Percentiles rank a stretch among this genome's conserved stretches.
These are phyloP conservation scores for Xylariaceae sp. DNA, from an alignment of 2,329 filamentous ascomycete genomes.

Conservation along the genomic window DNA sequence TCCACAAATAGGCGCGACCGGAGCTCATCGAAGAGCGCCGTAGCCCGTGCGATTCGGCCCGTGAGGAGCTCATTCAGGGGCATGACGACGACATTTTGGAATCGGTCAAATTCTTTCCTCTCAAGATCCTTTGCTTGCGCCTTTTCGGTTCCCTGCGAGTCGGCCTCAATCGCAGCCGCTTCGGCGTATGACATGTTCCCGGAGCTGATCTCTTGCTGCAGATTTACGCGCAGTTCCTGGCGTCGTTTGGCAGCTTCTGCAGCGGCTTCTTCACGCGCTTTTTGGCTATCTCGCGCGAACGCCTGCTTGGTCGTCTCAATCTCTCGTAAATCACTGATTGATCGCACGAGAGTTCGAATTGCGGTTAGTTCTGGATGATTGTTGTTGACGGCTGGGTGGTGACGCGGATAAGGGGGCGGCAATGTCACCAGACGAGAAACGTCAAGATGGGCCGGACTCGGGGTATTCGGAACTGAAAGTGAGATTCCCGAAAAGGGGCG, in stretches of 20 bases:
- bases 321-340: constrained; percentile 68
- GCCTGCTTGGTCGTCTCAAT: constrained; percentile 62
- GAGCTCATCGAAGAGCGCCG: constrained; percentile 71
- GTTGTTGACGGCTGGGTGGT: constrained; percentile 94
- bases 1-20: constrained; percentile 67
- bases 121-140: constrained; percentile 65
- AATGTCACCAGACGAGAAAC: constrained; percentile 89
- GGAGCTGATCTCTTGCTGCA: constrained; percentile 71
- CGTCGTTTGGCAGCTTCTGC: constrained; percentile 49
- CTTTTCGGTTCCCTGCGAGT: constrained; percentile 65
- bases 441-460: constrained; percentile 60
- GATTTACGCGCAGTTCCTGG: constrained; percentile 63
- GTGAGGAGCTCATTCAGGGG: constrained; percentile 77
- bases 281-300: constrained; percentile 52
- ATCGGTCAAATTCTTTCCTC: constrained; percentile 76
- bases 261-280: constrained; percentile 51
- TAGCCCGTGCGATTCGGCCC: constrained; percentile 66
- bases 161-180: constrained; percentile 73
- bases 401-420: constrained; percentile 87
- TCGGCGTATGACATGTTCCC: constrained; percentile 79
- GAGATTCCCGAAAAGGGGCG: constrained; percentile 40
- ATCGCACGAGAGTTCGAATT: constrained; percentile 68
- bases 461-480: constrained; percentile 41
- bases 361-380: constrained; percentile 83
- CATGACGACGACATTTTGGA: constrained; percentile 76